Base-by-base conservation (phyloP, 345 rosid species). In the Citrus sp. region DNA sequence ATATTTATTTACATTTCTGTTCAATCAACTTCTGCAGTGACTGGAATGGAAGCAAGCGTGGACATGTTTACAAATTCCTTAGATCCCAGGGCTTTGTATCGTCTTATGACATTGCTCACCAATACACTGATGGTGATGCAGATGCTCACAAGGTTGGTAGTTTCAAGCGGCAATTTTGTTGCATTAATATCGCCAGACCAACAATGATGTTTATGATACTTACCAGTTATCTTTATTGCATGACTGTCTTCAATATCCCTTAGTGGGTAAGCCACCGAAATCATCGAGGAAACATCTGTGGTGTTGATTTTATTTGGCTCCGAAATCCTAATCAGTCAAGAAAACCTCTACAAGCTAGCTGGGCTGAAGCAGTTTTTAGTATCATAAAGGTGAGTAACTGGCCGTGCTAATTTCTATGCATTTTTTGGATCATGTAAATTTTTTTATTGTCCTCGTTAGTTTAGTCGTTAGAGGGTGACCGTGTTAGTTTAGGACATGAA, bases 201-300 rank as follows among this genome's bases (percentile, higher is more conserved):
- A 13, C 55, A 18, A 62, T 22, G 38, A 25, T 56, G 58, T 79
- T 60, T 80, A 34, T 24, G 22, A 34, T 70, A 40, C 27, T 82
- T 22, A 71, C 64, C 63, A 21, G 35, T 70, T 62, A 63, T 37
- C 72, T 78, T 75, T 70, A 67, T 76, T 70, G 42, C 62, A 61
- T 61, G 22, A 42, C 51, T 51, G 34, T 65, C 37, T 42, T 69
- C 32, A 35, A 54, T 58, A 30, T 76, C 28, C 56, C 16, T 21
- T 83, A 96, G 99, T 96, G 99, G 99, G 89, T 96, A 75, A 96
- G 99, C 83, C 99, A 96, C 82, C 87, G 89, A 78, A 96, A 96
- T 84, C 98, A 92, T 78, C 90, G 99, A 76, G 99, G 99, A 35
- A 90, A 92, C 86, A 94, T 94, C 80, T 96, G 99, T 63, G 99